Base-by-base conservation (phyloP, 768 basidiomycete genomes). In the Collybia sordida region DNA sequence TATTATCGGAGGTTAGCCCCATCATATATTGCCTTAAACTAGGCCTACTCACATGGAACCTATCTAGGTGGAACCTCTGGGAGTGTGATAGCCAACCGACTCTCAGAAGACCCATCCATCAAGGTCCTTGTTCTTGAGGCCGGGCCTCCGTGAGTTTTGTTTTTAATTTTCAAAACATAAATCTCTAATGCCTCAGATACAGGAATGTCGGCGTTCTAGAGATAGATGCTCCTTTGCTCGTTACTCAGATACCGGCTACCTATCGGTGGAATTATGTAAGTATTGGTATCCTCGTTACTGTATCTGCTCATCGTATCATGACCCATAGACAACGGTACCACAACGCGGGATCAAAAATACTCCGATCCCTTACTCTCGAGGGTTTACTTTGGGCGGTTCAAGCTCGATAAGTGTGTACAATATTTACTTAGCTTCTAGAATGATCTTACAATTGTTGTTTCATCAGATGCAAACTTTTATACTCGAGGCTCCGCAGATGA, bases 321-420 rank as follows among this genome's bases (percentile, higher is more conserved):
- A 70, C 48, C 54, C 55, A 4, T 64, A 55, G 17, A 66, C 68
- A 7, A 52, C 36, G 2, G 47, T 62, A n/a, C n/a, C n/a, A n/a
- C n/a, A 11, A 61, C 66, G 7, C 60, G 59, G 6, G 66, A 69
- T 47, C 21, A 51, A 12, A 61, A 63, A 3, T 69, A 65, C 66
- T 62, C 64, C 7, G 66, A 66, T 27, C 11, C 27, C 27, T 27
- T 27, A 27, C 11, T 11, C 5, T 5, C 27, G 11, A 27, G 27
- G 27, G 27, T 11, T 5, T 11, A 11, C 11, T 27, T 11, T 27
- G 11, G 27, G 27, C 6, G 27, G 27, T 5, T 27, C 27, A 27
- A 27, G 27, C 11, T 27, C 27, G 5, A 11, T 27, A 5, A 27
- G 27, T 27, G 27, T 27, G 27, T 27, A 5, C 27, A 27, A 27